These are phyloP conservation scores for Aspergillus vadensis DNA, from an alignment of 2,329 filamentous ascomycete species.

Conservation along the genomic window DNA sequence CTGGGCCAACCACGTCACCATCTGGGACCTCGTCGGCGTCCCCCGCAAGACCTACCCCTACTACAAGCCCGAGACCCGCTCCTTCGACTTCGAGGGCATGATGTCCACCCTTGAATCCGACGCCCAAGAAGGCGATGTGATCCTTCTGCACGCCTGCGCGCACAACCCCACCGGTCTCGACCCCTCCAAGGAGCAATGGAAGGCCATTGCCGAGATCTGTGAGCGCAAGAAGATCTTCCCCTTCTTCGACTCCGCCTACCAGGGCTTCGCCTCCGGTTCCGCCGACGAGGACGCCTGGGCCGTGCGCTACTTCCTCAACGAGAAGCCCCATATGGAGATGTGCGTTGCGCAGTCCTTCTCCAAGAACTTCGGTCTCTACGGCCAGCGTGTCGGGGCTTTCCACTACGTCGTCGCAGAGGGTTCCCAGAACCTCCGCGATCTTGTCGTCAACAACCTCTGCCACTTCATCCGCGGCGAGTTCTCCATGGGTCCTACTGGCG, in stretches of 20 bases:
- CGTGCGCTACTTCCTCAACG: constrained; percentile 85
- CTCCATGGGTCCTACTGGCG: constrained; percentile 71
- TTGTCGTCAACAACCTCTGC: constrained; percentile 42
- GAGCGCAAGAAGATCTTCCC: constrained; percentile 83
- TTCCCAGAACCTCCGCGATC: constrained; percentile 30
- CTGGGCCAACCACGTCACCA: constrained; percentile 97
- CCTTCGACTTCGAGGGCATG: constrained; percentile 54
- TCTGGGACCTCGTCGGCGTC: constrained; percentile 77
- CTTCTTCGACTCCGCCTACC: constrained; percentile 97
- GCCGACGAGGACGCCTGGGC: constrained; percentile 82
- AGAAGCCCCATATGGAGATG: constrained; percentile 69
- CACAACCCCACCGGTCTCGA: constrained; percentile 98
- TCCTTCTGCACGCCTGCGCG: constrained; percentile 90
- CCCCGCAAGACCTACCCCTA: constrained; percentile 84
- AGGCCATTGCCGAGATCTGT: constrained; percentile 77
- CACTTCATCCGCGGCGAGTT: constrained; percentile 44
- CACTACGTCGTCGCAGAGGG: constrained; percentile 56
- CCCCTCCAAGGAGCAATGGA: constrained; percentile 90
- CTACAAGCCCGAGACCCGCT: constrained; percentile 66
- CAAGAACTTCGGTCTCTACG: constrained; percentile 79
- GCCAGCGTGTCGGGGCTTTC: constrained; percentile 92
- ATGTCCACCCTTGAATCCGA: constrained; percentile 86
- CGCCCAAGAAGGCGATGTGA: constrained; percentile 76
- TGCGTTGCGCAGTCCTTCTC: constrained; percentile 62
- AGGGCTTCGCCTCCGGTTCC: constrained; percentile 93